These are phyloP conservation scores for Kingdonia uniflora DNA, from an alignment of 164 flowering plant species.

Conservation along the genomic window DNA sequence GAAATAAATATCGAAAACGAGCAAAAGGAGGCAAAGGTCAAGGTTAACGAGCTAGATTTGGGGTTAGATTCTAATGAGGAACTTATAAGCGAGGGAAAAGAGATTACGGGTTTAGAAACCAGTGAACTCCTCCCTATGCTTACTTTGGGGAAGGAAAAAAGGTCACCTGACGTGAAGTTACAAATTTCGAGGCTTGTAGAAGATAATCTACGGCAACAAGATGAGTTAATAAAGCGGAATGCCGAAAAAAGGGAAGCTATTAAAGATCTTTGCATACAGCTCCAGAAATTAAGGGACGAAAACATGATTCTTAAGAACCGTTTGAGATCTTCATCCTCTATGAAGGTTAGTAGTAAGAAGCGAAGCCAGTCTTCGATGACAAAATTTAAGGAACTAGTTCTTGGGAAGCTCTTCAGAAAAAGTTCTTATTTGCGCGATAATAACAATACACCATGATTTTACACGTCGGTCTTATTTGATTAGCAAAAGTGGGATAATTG, in stretches of 20 bases:
- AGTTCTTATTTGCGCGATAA: background rate
- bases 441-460: no score
- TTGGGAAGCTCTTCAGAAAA: conserved; percentile 15
- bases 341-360: conserved; percentile 11
- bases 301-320: conserved; percentile 22
- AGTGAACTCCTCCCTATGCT: background rate
- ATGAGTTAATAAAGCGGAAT: conserved; percentile 35
- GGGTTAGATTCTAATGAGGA: no score
- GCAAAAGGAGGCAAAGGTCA: no score
- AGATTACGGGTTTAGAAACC: no score
- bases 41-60: no score
- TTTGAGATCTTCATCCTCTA: conserved; percentile 5
- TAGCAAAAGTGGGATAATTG: no score
- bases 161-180: conserved; percentile 15
- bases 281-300: conserved; percentile 21
- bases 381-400: conserved; percentile 13
- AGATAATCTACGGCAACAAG: conserved; percentile 30
- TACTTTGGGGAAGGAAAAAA: conserved; percentile 2
- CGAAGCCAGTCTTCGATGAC: conserved; percentile 14
- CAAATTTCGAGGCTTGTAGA: conserved; percentile 26
- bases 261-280: conserved; percentile 19
- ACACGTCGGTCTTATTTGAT: no score
- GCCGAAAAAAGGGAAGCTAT: conserved; percentile 33
- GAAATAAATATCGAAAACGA: background rate
- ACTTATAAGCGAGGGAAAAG: no score